Percentiles rank a stretch among this genome's conserved stretches.
phyloP scores from a whole-genome alignment of 2,329 filamentous ascomycete species.

The Cytospora mali region DNA sequence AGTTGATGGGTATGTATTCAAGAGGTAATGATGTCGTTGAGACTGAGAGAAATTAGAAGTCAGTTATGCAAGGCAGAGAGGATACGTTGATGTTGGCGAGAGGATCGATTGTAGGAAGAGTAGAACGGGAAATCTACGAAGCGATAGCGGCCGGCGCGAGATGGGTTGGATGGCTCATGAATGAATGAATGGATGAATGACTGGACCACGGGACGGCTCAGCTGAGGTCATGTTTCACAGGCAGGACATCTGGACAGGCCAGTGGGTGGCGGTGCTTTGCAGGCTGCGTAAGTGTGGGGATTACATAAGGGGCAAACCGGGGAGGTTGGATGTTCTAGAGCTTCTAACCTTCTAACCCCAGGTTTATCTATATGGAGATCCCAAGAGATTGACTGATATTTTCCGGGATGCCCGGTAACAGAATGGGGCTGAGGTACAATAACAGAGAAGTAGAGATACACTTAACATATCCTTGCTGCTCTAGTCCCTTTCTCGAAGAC shows the following conservation, averaged over 20 bases:
- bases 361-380: background rate
- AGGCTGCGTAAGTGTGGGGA: constrained; percentile 13
- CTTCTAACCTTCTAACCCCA: background rate
- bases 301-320: constrained; percentile 8
- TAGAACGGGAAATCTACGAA: background rate
- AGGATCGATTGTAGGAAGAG: background rate
- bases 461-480: background rate
- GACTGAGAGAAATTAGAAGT: background rate
- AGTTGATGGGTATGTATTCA: background rate
- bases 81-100: background rate
- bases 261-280: constrained; percentile 11
- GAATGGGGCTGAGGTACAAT: background rate
- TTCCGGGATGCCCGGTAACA: no score
- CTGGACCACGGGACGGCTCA: background rate
- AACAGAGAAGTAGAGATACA: no score
- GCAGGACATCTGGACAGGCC: no score
- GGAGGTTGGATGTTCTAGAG: background rate
- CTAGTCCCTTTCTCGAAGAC: background rate
- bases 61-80: background rate
- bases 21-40: background rate
- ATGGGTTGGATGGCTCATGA: background rate
- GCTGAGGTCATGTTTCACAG: constrained; percentile 20
- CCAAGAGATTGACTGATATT: background rate
- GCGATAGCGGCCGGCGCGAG: background rate
- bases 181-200: background rate